Conservation (phyloP, 2,329 filamentous ascomycete species). For the Trichophyton schoenleinii region DNA sequence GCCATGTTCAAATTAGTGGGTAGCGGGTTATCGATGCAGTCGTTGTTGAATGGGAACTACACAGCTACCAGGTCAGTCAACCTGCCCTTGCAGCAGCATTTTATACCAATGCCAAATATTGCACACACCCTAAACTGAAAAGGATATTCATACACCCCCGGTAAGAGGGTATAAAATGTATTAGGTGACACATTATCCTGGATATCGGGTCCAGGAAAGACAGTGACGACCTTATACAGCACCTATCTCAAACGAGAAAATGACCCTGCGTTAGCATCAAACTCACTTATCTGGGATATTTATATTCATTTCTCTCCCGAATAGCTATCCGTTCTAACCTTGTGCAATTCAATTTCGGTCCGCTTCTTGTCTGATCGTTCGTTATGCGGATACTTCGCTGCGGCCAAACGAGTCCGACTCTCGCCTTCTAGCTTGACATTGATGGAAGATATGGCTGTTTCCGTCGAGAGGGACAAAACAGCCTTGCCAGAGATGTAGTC, state of each 20-base stretch:
- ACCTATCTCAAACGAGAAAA: conserved; percentile 21
- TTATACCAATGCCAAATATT: neutral
- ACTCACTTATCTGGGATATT: too few relatives aligned
- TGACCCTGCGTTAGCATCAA: neutral
- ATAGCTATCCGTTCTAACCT: conserved; percentile 23
- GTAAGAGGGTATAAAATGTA: conserved; percentile 32
- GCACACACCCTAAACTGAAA: conserved; percentile 37
- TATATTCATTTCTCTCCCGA: neutral
- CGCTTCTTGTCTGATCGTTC: conserved; percentile 36
- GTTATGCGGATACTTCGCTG: conserved; percentile 28
- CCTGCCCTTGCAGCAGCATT: neutral
- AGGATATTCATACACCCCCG: conserved; percentile 37
- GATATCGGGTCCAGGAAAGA: conserved; percentile 35
- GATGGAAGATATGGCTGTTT: conserved; percentile 34
- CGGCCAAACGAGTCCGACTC: conserved; percentile 34
- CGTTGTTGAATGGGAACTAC: conserved; percentile 40
- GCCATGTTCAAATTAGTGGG: conserved; percentile 36
- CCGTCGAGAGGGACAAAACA: conserved; percentile 29
- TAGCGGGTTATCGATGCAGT: conserved; percentile 35
- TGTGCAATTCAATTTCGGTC: conserved; percentile 38
- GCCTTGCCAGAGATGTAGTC: conserved; percentile 36
- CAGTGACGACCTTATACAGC: conserved; percentile 35
- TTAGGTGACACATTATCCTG: conserved; percentile 25
- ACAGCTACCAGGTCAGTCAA: neutral
- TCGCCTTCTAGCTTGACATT: conserved; percentile 40